These are phyloP conservation scores for Limonium bicolor DNA, from an alignment of 148 eudicot genomes.

Conservation along the genomic window DNA sequence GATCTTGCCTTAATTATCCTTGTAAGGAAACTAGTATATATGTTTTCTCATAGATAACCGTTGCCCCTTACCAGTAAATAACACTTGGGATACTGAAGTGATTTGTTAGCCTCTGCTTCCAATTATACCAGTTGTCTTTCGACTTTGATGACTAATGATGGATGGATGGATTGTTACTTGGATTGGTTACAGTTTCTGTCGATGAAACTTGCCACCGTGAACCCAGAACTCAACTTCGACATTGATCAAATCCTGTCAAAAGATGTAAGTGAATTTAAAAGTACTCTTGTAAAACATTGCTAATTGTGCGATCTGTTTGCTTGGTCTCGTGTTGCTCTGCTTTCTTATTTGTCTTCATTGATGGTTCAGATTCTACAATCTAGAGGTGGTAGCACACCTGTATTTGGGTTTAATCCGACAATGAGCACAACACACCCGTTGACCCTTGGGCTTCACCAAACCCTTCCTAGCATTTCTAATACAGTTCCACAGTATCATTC, in stretches of 20 bases:
- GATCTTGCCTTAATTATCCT: not conserved
- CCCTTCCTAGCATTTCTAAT: slow-evolving; percentile 23
- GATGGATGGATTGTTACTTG: not conserved
- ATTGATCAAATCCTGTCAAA: slow-evolving; percentile 64
- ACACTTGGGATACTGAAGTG: too few relatives aligned
- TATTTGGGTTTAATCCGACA: slow-evolving; percentile 48
- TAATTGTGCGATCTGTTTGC: not conserved
- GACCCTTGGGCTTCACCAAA: slow-evolving; percentile 28
- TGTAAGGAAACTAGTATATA: not conserved
- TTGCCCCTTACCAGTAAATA: too few relatives aligned
- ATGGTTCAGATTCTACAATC: slow-evolving; percentile 45
- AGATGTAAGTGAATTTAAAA: slow-evolving; percentile 36
- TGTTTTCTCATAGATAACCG: not conserved
- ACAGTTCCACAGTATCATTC: slow-evolving; percentile 32
- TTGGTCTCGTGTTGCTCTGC: not conserved
- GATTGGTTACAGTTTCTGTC: slow-evolving; percentile 63
- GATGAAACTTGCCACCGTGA: slow-evolving; percentile 91
- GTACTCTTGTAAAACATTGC: not conserved
- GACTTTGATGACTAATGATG: not conserved
- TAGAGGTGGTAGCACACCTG: slow-evolving; percentile 23
- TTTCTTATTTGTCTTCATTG: not conserved
- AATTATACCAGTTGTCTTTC: not conserved
- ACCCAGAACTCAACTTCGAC: slow-evolving; percentile 67
- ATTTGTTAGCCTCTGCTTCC: not conserved
- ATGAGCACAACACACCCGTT: slow-evolving; percentile 39